Conservation (phyloP, 2,329 filamentous ascomycete species). For the Basipetospora chlamydospora region DNA sequence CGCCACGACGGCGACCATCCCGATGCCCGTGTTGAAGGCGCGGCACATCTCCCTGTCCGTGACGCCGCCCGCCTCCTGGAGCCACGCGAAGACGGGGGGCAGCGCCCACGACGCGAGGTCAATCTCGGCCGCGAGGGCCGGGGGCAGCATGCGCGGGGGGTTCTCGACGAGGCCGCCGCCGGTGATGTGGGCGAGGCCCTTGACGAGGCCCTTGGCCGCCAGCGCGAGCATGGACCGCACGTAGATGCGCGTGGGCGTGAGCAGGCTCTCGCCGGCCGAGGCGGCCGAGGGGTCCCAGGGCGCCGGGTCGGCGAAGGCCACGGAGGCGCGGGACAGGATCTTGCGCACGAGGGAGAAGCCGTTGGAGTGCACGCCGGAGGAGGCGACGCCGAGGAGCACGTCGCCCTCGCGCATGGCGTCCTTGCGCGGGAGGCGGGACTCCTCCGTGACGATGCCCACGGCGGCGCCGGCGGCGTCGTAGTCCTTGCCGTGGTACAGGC, state of each 20-base stretch:
- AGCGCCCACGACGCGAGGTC: conserved; percentile 63
- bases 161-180: conserved; percentile 89
- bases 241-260: conserved; percentile 89
- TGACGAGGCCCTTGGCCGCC: conserved; percentile 49
- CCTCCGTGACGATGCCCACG: conserved; percentile 63
- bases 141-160: conserved; percentile 82
- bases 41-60: conserved; percentile 67
- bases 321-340: conserved; percentile 53
- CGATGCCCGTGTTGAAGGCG: conserved; percentile 88
- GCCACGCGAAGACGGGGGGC: conserved; percentile 73
- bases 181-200: conserved; percentile 94
- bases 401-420: conserved; percentile 69
- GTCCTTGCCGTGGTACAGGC: conserved; percentile 75
- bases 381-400: conserved; percentile 71
- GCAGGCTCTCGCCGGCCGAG: conserved; percentile 61
- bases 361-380: conserved; percentile 85
- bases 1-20: conserved; percentile 80
- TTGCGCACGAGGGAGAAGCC: conserved; percentile 93
- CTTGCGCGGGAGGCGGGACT: conserved; percentile 59
- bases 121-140: conserved; percentile 63
- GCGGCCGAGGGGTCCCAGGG: conserved; percentile 57
- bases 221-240: conserved; percentile 66
- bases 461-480: conserved; percentile 90
- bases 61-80: conserved; percentile 61
- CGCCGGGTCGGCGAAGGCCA: conserved; percentile 56